phyloP scores from a whole-genome alignment of 2,329 filamentous ascomycete genomes.

The Epichloe gansuensis region DNA sequence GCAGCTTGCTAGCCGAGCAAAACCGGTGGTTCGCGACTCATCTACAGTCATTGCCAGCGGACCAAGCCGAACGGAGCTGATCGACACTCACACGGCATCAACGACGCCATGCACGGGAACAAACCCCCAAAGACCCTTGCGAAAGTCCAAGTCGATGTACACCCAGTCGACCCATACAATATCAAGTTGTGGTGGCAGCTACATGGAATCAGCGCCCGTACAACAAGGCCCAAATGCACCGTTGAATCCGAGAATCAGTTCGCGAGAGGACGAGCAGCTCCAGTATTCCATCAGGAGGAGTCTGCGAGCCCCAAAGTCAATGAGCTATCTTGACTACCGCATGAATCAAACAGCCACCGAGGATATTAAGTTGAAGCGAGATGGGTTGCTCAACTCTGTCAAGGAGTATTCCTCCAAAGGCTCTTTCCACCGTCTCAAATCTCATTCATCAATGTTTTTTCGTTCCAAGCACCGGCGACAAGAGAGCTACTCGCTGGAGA shows the following conservation, averaged over 20 bases:
- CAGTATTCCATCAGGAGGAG: slow-evolving; percentile 2
- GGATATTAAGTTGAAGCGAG: background rate
- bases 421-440: slow-evolving; percentile 22
- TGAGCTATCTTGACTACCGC: slow-evolving; percentile 32
- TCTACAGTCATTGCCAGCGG: background rate
- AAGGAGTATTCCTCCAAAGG: slow-evolving; percentile 22
- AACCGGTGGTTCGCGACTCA: slow-evolving; percentile 2
- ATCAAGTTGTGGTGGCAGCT: slow-evolving; percentile 3
- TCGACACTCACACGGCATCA: background rate
- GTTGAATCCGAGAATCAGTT: slow-evolving; percentile 1
- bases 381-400: slow-evolving; percentile 23
- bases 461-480: slow-evolving; percentile 23
- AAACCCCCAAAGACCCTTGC: slow-evolving; percentile 35
- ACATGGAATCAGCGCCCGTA: slow-evolving; percentile 4
- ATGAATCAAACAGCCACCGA: background rate
- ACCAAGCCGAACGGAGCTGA: background rate
- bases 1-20: slow-evolving; percentile 17
- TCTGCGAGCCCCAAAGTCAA: slow-evolving; percentile 39
- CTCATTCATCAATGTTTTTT: slow-evolving; percentile 32
- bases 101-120: slow-evolving; percentile 18
- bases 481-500: slow-evolving; percentile 20
- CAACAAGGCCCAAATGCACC: slow-evolving; percentile 5
- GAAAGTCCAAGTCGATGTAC: slow-evolving; percentile 44
- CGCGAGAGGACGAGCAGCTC: slow-evolving; percentile 18
- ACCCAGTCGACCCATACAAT: slow-evolving; percentile 17